Conservation (phyloP, 208 protist species). For the Trichomonas tenax region DNA sequence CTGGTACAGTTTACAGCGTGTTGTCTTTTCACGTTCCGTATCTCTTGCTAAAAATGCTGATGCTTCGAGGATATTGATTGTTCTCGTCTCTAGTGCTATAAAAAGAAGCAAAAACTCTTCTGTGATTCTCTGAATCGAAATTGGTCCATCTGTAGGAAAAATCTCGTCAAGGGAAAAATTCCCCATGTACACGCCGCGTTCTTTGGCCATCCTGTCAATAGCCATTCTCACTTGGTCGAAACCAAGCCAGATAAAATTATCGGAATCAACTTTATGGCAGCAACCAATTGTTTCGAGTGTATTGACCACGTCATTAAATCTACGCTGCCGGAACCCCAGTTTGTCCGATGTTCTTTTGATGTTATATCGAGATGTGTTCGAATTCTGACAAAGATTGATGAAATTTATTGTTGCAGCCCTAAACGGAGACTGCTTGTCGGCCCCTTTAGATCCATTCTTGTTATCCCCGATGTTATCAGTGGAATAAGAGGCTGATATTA, state of each 20-base stretch:
- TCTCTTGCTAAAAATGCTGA: not conserved
- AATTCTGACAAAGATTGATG: not conserved
- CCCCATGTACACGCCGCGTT: not conserved
- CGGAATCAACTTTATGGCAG: not conserved
- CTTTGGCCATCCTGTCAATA: not conserved
- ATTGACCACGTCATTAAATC: not conserved
- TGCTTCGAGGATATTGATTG: not conserved
- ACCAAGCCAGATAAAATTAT: not conserved
- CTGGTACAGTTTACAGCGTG: not conserved
- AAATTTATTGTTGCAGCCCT: not conserved
- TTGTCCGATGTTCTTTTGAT: not conserved
- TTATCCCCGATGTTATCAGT: not conserved
- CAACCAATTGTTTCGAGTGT: not conserved
- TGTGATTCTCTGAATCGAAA: not conserved
- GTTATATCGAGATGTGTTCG: not conserved
- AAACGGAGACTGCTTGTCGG: not conserved
- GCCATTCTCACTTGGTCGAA: not conserved
- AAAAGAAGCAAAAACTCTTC: not conserved
- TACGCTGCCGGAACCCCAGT: not conserved
- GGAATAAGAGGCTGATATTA: not conserved
- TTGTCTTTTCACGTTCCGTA: not conserved
- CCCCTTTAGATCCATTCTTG: not conserved
- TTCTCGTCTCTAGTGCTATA: not conserved
- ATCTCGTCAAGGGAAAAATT: not conserved
- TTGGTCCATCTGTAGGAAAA: not conserved